Evolutionary conservation across 2,329 filamentous ascomycete genomes (phyloP), one percentile per base, ranked within the genome.

Genomic region (Raffaelea albimanens): DNA sequence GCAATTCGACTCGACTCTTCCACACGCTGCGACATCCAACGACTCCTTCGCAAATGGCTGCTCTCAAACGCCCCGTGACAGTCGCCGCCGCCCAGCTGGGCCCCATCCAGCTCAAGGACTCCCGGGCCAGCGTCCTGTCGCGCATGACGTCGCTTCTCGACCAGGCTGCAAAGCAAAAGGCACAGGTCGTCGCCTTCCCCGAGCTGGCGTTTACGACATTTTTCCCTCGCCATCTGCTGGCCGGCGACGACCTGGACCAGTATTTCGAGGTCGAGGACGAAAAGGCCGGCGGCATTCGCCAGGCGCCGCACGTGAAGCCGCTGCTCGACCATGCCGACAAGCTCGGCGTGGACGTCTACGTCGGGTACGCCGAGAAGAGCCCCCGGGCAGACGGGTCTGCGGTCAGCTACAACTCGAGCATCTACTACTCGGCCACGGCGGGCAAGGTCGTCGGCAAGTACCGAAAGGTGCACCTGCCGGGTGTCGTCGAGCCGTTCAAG

Each of bases 21-120:
- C 7, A 29, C 7, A 7, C 7, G 25, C 7, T 13, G 25, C 7
- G 7, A 29, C 25, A 29, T 29, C 25, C 7, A 29, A 7, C 25
- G 25, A 29, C 25, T n/a, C n/a, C n/a, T 7, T 29, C 25, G 25
- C 25, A 29, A 29, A 29, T n/a, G 18, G 18, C 51, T 52, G 7
- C 48, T 49, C 25, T 29, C 25, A 29, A 29, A 29, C 34, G 34
- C 5, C 34, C 34, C 9, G 40, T 57, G 25, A 56, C 50, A 0
- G 63, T 77, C 16, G 74, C 72, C 2, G 74, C 73, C 1, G 74
- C 73, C 50, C 74, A 78, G 58, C 63, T 78, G 56, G 74, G 73
- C 48, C 61, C 68, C 1, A 65, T 72, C 43, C 60, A 75, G 55
- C 53, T 46, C 22, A 21, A 31, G 5, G 40, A 43, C 8, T 43